Percentiles rank a stretch among this genome's conserved stretches.
phyloP scores from a whole-genome alignment of 2,329 filamentous ascomycete genomes.

The Ceratocystis ficicola region DNA sequence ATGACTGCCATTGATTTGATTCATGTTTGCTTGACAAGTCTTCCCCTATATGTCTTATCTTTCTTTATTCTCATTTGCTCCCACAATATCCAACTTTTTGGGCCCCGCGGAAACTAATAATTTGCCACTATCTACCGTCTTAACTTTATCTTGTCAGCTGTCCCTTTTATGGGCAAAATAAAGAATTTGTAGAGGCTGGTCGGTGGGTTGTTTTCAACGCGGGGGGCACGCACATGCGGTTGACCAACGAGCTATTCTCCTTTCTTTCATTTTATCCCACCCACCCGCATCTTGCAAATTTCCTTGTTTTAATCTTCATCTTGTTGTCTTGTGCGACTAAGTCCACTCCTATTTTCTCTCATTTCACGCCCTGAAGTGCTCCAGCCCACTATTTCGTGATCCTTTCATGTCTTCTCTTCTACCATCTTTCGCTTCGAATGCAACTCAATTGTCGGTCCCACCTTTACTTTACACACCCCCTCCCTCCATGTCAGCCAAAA shows the following conservation, averaged over 20 bases:
- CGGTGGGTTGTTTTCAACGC: not conserved
- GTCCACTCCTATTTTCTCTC: not conserved
- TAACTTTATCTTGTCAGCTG: not conserved
- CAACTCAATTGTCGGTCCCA: not conserved
- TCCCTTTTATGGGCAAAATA: not conserved
- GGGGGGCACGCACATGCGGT: not conserved
- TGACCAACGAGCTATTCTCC: not conserved
- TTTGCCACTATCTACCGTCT: not conserved
- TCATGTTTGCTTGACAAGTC: not conserved
- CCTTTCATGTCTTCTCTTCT: slow-evolving; percentile 8
- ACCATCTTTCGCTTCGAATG: not conserved
- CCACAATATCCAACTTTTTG: not conserved
- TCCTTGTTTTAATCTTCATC: slow-evolving; percentile 4
- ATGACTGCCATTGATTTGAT: too few relatives aligned
- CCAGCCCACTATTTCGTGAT: not conserved
- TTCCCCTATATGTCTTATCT: slow-evolving; percentile 4
- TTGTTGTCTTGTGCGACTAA: slow-evolving; percentile 9
- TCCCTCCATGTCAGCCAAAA: not conserved
- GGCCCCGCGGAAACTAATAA: not conserved
- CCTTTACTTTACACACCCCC: not conserved
- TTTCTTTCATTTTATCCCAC: not conserved
- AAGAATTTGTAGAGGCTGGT: not conserved
- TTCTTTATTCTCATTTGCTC: slow-evolving; percentile 6
- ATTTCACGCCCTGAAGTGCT: slow-evolving; percentile 5
- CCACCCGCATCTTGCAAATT: not conserved